These are phyloP conservation scores for Didymella arachidicola DNA, from an alignment of 2,329 filamentous ascomycete species.

Conservation along the genomic window DNA sequence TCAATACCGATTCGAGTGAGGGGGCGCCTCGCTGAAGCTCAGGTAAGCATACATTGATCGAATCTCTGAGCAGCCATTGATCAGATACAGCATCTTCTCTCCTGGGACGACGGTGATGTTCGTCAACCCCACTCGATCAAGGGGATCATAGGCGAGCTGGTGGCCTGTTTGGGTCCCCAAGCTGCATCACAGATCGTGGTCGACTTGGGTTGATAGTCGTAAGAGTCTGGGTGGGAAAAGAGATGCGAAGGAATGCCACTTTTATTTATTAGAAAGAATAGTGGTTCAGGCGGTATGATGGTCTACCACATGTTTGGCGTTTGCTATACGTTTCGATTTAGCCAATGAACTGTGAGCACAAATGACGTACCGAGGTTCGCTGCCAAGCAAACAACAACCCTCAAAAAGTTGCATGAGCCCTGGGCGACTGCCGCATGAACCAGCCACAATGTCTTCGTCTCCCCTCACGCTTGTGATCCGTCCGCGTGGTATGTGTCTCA, in stretches of 20 bases:
- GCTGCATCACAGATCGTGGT: slow-evolving; percentile 65
- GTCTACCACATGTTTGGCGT: neutral
- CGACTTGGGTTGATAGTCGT: slow-evolving; percentile 55
- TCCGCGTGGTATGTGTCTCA: slow-evolving; percentile 52
- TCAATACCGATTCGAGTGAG: slow-evolving; percentile 63
- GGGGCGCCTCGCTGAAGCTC: slow-evolving; percentile 41
- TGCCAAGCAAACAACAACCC: slow-evolving; percentile 20
- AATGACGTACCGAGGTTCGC: slow-evolving; percentile 21
- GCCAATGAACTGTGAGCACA: slow-evolving; percentile 10
- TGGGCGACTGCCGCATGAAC: slow-evolving; percentile 6
- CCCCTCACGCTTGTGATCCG: slow-evolving; percentile 55
- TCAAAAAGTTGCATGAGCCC: slow-evolving; percentile 17
- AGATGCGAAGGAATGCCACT: neutral
- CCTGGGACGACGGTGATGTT: slow-evolving; percentile 66
- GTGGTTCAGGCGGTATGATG: neutral
- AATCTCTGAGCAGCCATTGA: neutral
- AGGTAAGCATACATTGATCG: slow-evolving; percentile 38
- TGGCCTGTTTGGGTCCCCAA: slow-evolving; percentile 70
- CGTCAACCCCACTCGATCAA: slow-evolving; percentile 63
- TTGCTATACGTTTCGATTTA: neutral
- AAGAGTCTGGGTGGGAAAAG: neutral
- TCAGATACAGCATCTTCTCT: slow-evolving; percentile 59
- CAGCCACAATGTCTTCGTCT: slow-evolving; percentile 52
- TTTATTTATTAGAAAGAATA: no score
- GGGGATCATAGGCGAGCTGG: slow-evolving; percentile 70